Conservation (phyloP, 169 alveolate genomes). For the Perkinsus marinus region DNA sequence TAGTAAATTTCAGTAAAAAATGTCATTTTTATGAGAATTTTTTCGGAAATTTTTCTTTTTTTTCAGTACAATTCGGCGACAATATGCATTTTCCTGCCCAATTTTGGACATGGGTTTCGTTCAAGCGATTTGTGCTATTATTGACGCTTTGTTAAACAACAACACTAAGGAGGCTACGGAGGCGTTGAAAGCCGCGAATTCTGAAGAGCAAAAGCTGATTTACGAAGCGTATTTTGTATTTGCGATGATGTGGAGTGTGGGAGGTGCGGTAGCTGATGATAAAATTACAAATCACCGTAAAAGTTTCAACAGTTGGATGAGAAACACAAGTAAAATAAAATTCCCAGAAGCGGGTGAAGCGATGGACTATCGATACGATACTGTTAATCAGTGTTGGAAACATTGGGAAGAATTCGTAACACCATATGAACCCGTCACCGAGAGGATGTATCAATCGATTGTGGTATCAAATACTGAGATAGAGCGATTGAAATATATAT, state of each 20-base stretch:
- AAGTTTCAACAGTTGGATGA: conserved; percentile 52
- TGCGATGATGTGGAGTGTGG: conserved; percentile 86
- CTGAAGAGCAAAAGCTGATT: conserved; percentile 72
- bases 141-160: conserved; percentile 61
- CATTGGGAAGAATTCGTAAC: conserved; percentile 50
- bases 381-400: conserved; percentile 48
- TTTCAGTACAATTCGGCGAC: conserved; percentile 19
- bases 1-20: too few species aligned
- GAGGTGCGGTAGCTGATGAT: conserved; percentile 78
- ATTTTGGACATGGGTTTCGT: conserved; percentile 70
- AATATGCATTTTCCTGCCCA: conserved; percentile 60
- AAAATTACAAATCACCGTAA: conserved; percentile 51
- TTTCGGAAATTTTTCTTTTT: background rate
- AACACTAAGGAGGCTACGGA: conserved; percentile 58
- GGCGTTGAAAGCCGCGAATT: conserved; percentile 45
- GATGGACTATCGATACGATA: conserved; percentile 72
- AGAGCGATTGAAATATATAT: conserved; percentile 50
- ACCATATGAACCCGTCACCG: conserved; percentile 47
- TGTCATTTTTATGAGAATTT: too few species aligned
- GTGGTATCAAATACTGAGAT: conserved; percentile 53
- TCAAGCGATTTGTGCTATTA: conserved; percentile 55
- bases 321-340: conserved; percentile 56
- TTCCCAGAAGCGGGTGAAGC: conserved; percentile 83
- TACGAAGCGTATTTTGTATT: conserved; percentile 79
- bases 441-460: conserved; percentile 49